Evolutionary conservation across 1,139 yeast genomes (phyloP).

Genomic region (Saccharomycopsis hybrid): DNA sequence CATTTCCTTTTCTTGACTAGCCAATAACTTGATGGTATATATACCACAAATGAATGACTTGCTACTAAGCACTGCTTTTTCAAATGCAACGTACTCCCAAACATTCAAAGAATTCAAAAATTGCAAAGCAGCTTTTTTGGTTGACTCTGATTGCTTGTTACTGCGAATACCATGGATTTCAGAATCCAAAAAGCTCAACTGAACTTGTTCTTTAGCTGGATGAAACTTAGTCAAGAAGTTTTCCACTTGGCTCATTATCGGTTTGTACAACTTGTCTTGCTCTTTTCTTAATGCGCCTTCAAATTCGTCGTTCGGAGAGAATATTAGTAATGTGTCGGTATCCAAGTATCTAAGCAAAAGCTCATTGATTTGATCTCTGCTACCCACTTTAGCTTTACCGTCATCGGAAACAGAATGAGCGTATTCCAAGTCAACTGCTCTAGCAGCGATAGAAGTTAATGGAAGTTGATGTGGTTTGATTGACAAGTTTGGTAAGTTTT

Average conservation of each 20-base stretch:
- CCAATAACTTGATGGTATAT: conserved; percentile 29
- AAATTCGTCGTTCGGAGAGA: conserved; percentile 76
- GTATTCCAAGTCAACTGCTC: conserved; percentile 65
- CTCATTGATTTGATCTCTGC: conserved; percentile 44
- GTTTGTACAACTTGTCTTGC: conserved; percentile 72
- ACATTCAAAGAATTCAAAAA: conserved; percentile 60
- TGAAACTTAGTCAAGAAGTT: conserved; percentile 43
- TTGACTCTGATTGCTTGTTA: conserved; percentile 57
- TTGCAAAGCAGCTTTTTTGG: conserved; percentile 53
- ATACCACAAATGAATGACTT: conserved; percentile 82
- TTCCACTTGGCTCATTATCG: conserved; percentile 65
- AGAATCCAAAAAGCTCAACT: conserved; percentile 62
- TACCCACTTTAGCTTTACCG: conserved; percentile 36
- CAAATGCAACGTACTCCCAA: conserved; percentile 83
- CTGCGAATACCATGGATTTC: conserved; percentile 79
- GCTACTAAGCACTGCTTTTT: conserved; percentile 76
- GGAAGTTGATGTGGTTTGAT: conserved; percentile 81
- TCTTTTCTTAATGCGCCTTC: conserved; percentile 72
- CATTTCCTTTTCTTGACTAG: conserved; percentile 25
- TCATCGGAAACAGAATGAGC: conserved; percentile 29
- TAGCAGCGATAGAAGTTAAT: conserved; percentile 75
- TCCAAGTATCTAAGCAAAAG: conserved; percentile 75
- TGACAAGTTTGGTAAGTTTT: conserved; percentile 58
- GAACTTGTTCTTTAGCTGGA: conserved; percentile 32
- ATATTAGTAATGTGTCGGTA: conserved; percentile 86